phyloP scores from a whole-genome alignment of 139 green algal genomes.

The Chlamydomonas applanata region DNA sequence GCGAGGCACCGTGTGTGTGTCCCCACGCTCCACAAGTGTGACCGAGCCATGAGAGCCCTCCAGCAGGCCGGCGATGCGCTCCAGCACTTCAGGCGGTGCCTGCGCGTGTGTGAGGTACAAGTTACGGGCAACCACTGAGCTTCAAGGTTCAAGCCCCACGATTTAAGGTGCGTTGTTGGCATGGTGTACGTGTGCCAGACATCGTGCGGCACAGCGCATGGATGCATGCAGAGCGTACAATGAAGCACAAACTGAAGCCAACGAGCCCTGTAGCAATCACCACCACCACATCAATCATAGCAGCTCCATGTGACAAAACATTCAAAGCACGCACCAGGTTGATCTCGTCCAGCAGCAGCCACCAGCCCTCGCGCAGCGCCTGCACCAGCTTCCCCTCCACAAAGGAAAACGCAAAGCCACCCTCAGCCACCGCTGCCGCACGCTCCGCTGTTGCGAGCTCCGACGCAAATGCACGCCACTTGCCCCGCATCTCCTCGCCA shows the following conservation, averaged over 20 bases:
- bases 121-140: no score
- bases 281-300: no score
- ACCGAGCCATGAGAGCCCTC: conserved; percentile 66
- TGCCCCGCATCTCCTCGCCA: conserved; percentile 11
- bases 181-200: neutral
- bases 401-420: conserved; percentile 92
- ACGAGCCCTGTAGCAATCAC: neutral
- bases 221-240: neutral
- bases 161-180: neutral
- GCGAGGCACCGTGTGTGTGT: conserved; percentile 49
- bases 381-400: conserved; percentile 89
- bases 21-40: conserved; percentile 82
- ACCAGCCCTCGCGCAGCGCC: conserved; percentile 87
- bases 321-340: conserved; percentile 14
- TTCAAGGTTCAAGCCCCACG: no score
- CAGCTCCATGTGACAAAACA: no score
- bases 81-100: conserved; percentile 82
- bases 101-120: neutral
- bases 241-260: neutral
- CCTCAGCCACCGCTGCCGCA: conserved; percentile 61
- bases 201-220: no score
- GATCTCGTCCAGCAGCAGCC: conserved; percentile 97
- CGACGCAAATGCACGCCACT: conserved; percentile 71
- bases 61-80: conserved; percentile 85
- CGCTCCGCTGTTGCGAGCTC: conserved; percentile 73